Evolutionary conservation across 2,329 filamentous ascomycete genomes (phyloP).

Genomic region (Aureobasidium pullulans): DNA sequence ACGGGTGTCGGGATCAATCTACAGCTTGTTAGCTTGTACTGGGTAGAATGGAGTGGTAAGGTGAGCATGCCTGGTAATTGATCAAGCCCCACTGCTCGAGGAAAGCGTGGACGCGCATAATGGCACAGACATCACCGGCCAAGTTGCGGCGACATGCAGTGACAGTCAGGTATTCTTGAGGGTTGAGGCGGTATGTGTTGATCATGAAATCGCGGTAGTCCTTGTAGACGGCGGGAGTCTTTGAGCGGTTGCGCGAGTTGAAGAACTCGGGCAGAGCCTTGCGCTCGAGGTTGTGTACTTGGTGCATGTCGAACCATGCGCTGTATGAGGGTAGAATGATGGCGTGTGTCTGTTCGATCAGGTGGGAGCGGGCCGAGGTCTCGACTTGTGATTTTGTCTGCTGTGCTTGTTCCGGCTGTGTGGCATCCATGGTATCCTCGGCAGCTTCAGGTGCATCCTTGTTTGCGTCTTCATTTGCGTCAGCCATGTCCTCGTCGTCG

Average conservation of each 20-base stretch:
- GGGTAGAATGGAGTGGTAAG: neutral
- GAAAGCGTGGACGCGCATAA: constrained; percentile 97
- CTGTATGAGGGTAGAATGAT: constrained; percentile 97
- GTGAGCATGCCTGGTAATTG: constrained; percentile 78
- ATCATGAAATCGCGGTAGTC: constrained; percentile 99
- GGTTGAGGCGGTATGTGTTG: constrained; percentile 96
- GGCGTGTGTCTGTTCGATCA: constrained; percentile 87
- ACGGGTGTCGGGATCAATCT: constrained; percentile 94
- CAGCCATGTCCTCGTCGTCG: constrained; percentile 50
- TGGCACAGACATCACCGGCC: constrained; percentile 95
- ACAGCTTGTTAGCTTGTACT: constrained; percentile 23
- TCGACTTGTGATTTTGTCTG: constrained; percentile 65
- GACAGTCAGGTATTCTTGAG: constrained; percentile 91
- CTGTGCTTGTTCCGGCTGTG: constrained; percentile 50
- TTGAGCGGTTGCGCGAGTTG: constrained; percentile 96
- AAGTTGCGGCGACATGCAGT: constrained; percentile 92
- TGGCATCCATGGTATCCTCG: constrained; percentile 37
- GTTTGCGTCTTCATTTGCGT: constrained; percentile 49
- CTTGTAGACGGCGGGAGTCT: constrained; percentile 94
- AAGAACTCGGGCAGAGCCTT: constrained; percentile 97
- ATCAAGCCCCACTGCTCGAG: constrained; percentile 98
- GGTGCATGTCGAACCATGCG: constrained; percentile 98
- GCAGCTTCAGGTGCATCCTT: constrained; percentile 39
- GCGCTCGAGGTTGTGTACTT: constrained; percentile 81
- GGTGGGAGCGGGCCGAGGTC: constrained; percentile 79